Evolutionary conservation across 2,329 filamentous ascomycete species (phyloP).

Genomic region (Huntiella bhutanensis): DNA sequence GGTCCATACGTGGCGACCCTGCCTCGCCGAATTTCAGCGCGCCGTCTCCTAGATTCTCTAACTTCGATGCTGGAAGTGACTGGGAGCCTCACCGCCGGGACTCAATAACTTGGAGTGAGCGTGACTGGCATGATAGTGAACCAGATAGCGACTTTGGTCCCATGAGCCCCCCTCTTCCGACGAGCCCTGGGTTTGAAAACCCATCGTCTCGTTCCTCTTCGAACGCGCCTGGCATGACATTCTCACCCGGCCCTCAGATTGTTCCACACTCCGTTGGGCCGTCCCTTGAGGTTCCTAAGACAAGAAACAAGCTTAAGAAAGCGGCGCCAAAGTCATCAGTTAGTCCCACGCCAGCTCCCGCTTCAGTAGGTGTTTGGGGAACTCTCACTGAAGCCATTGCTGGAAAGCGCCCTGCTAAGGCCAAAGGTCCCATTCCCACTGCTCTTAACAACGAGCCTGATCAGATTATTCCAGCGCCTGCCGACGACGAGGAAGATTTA

Average conservation of each 20-base stretch:
- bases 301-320: background rate
- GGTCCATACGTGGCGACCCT: slow-evolving; percentile 2
- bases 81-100: slow-evolving; percentile 23
- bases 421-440: background rate
- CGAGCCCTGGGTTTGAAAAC: background rate
- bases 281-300: slow-evolving; percentile 1
- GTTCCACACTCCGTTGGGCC: too few species aligned
- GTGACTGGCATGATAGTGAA: slow-evolving; percentile 39
- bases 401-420: slow-evolving; percentile 19
- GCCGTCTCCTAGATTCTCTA: slow-evolving; percentile 1
- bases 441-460: too few species aligned
- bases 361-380: slow-evolving; percentile 18
- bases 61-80: slow-evolving; percentile 1
- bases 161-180: slow-evolving; percentile 8
- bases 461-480: background rate
- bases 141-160: slow-evolving; percentile 23
- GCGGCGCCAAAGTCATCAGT: background rate
- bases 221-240: background rate
- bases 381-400: slow-evolving; percentile 38
- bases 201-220: background rate
- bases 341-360: background rate
- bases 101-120: slow-evolving; percentile 46
- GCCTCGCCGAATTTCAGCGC: background rate
- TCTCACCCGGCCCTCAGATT: background rate
- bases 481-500: background rate